Percentiles rank a stretch among this genome's conserved stretches.
These are phyloP conservation scores for Cyberlindnera maritima DNA, from an alignment of 805 yeast species.

Conservation along the genomic window DNA sequence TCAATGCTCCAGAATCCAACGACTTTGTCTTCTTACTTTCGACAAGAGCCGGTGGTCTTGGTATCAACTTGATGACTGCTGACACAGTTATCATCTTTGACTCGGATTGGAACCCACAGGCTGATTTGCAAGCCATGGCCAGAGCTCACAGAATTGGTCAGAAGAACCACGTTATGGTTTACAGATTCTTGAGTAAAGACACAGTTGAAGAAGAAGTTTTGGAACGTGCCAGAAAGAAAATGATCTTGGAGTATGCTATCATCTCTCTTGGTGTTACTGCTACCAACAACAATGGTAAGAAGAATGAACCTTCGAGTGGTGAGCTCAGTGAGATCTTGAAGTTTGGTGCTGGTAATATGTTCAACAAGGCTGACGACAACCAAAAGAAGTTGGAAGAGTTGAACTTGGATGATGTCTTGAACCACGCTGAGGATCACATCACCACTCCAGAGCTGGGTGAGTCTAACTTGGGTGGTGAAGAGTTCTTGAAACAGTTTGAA, in stretches of 20 bases:
- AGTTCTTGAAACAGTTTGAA: conserved; percentile 93
- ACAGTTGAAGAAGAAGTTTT: conserved; percentile 97
- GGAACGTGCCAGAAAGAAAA: conserved; percentile 95
- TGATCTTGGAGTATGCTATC: conserved; percentile 97
- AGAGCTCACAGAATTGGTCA: conserved; percentile 99
- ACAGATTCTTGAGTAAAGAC: conserved; percentile 95
- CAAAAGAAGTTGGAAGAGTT: conserved; percentile 94
- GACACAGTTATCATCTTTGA: conserved; percentile 98
- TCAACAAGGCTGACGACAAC: conserved; percentile 84
- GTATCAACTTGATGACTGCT: conserved; percentile 98
- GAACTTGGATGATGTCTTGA: conserved; percentile 92
- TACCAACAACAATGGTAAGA: conserved; percentile 38
- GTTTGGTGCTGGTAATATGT: conserved; percentile 99
- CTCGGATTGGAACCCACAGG: conserved; percentile 99
- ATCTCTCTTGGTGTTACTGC: conserved; percentile 95
- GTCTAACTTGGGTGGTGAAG: conserved; percentile 98
- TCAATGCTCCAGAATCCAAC: conserved; percentile 87
- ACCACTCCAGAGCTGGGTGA: conserved; percentile 97
- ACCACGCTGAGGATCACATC: conserved; percentile 95
- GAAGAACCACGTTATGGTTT: conserved; percentile 95
- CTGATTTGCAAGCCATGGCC: conserved; percentile 99
- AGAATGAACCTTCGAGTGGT: conserved; percentile 73
- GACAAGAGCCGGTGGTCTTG: conserved; percentile 98
- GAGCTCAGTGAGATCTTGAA: conserved; percentile 91
- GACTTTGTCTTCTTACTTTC: conserved; percentile 89